phyloP scores from a whole-genome alignment of 495 filamentous ascomycete genomes.

The Annulohypoxylon maeteangense region DNA sequence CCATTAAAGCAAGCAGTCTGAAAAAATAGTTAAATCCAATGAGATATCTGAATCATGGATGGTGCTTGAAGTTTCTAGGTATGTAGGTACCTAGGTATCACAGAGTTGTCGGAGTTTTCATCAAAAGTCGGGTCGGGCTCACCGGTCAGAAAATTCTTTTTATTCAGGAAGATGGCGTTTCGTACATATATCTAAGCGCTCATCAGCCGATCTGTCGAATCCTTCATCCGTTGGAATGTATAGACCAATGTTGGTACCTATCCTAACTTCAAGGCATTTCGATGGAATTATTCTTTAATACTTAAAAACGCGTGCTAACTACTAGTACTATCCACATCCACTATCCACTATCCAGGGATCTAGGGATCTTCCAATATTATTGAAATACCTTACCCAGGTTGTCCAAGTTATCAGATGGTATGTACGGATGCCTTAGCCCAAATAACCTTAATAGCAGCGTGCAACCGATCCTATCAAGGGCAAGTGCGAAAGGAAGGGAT shows the following conservation, averaged over 20 bases:
- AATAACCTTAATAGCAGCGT: conserved; percentile 1
- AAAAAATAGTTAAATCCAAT: neutral
- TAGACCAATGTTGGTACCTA: neutral
- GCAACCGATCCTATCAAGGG: conserved; percentile 1
- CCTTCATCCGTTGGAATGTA: conserved; percentile 22
- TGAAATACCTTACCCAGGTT: neutral
- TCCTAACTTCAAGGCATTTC: neutral
- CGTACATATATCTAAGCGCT: conserved; percentile 4
- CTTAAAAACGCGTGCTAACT: neutral
- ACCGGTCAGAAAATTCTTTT: conserved; percentile 1
- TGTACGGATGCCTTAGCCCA: neutral
- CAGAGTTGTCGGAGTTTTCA: conserved; percentile 27
- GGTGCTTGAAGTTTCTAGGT: neutral
- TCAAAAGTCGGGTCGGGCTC: conserved; percentile 21
- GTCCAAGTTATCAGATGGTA: neutral
- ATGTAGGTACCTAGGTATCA: neutral
- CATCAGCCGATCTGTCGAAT: conserved; percentile 18
- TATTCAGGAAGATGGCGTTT: neutral
- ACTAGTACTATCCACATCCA: too few relatives aligned
- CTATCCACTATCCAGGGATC: neutral
- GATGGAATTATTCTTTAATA: conserved; percentile 19
- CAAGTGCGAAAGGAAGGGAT: neutral
- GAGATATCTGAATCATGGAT: too few relatives aligned
- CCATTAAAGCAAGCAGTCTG: neutral
- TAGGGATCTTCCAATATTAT: conserved; percentile 7